Evolutionary conservation across 2,329 filamentous ascomycete genomes (phyloP).

Genomic region (Monosporascus cannonballus): DNA sequence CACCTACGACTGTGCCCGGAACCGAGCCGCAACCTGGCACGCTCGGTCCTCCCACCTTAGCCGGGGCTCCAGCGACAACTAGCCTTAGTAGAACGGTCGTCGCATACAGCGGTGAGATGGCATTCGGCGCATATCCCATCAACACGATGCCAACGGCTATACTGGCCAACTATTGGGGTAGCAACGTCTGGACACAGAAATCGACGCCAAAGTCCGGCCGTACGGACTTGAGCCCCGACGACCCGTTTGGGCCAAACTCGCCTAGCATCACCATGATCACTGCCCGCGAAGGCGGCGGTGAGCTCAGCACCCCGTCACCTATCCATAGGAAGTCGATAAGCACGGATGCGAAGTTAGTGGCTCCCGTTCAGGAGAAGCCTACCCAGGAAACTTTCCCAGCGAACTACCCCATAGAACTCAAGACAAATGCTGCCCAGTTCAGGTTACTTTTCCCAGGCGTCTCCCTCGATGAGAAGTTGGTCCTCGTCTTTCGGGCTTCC

Average conservation of each 20-base stretch:
- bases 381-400: constrained; percentile 55
- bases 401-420: constrained; percentile 76
- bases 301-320: constrained; percentile 18
- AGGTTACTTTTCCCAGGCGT: constrained; percentile 82
- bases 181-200: constrained; percentile 60
- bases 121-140: constrained; percentile 57
- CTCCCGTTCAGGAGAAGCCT: constrained; percentile 24
- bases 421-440: constrained; percentile 88
- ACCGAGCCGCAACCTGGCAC: constrained; percentile 49
- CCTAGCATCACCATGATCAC: constrained; percentile 26
- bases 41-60: constrained; percentile 76
- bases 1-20: constrained; percentile 21
- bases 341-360: constrained; percentile 30
- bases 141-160: constrained; percentile 76
- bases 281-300: constrained; percentile 18
- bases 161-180: constrained; percentile 92
- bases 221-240: constrained; percentile 21
- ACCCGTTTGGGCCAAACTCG: constrained; percentile 31
- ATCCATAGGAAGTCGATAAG: constrained; percentile 39
- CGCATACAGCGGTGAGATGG: constrained; percentile 70
- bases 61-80: constrained; percentile 76
- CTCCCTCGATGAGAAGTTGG: constrained; percentile 69
- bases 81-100: constrained; percentile 83
- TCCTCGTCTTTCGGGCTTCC: constrained; percentile 87
- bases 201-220: constrained; percentile 16